Percentiles rank a stretch among this genome's conserved stretches.
These are phyloP conservation scores for Boletus tomentosulus DNA, from an alignment of 768 basidiomycete genomes.

Conservation along the genomic window DNA sequence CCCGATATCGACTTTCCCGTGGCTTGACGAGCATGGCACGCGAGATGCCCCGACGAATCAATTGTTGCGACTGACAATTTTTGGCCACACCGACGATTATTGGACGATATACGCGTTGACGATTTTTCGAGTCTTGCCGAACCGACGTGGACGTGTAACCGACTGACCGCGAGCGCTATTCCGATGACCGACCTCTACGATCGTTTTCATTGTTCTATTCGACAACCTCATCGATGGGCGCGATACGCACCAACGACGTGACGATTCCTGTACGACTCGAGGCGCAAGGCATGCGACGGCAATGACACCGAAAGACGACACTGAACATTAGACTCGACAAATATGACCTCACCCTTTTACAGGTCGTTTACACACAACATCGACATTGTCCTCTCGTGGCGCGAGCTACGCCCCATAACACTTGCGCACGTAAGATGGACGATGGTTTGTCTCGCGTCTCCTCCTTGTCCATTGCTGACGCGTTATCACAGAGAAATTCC, in stretches of 20 bases:
- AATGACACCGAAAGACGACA: neutral
- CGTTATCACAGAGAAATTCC: neutral
- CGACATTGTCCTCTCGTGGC: neutral
- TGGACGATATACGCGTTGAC: neutral
- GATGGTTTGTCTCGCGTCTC: neutral
- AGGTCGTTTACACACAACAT: neutral
- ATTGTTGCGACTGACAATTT: neutral
- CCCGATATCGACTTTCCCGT: neutral
- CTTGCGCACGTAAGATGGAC: neutral
- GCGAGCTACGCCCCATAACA: neutral
- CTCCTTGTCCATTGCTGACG: neutral
- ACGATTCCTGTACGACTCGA: neutral
- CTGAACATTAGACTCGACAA: neutral
- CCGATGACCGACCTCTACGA: neutral
- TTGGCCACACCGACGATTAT: too few species aligned
- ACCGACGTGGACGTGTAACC: neutral
- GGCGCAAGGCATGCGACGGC: neutral
- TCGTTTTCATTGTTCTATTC: neutral
- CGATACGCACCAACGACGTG: neutral
- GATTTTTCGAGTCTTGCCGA: neutral
- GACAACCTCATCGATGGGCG: too few species aligned
- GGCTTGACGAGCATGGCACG: neutral
- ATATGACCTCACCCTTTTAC: neutral
- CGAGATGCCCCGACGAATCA: neutral
- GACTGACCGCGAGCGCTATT: neutral